These are phyloP conservation scores for Nicotiana attenuata DNA, from an alignment of 257 asterid genomes.

Conservation along the genomic window DNA sequence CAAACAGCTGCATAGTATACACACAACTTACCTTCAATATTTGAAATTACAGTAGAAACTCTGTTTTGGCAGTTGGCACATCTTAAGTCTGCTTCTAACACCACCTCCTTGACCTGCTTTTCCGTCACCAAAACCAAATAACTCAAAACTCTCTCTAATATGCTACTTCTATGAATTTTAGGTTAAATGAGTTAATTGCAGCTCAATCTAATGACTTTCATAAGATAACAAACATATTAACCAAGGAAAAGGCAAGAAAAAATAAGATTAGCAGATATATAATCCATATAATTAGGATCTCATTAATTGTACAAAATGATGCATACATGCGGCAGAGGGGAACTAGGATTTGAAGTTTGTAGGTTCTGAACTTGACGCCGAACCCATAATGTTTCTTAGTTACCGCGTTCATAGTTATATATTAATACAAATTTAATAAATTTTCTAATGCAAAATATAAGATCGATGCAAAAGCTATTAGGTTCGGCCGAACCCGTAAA, in stretches of 20 bases:
- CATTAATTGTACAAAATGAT: not conserved
- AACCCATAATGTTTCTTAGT: too few species aligned
- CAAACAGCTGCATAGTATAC: too few species aligned
- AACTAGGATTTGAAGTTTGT: too few species aligned
- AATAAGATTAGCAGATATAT: not conserved
- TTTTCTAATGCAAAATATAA: too few species aligned
- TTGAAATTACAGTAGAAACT: slow-evolving; percentile 22
- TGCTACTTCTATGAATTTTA: not conserved
- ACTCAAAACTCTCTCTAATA: not conserved
- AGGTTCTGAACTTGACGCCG: too few species aligned
- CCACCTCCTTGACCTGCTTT: slow-evolving; percentile 22
- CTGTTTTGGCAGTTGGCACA: slow-evolving; percentile 29
- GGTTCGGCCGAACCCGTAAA: too few species aligned
- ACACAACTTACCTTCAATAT: slow-evolving; percentile 19
- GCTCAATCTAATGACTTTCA: not conserved
- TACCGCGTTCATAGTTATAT: too few species aligned
- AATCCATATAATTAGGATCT: not conserved
- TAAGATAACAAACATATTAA: not conserved
- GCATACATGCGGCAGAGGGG: too few species aligned
- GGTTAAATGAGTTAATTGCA: not conserved
- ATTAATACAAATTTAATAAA: too few species aligned
- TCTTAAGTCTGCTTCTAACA: slow-evolving; percentile 25
- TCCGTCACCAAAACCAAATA: not conserved
- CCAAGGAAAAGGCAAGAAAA: not conserved
- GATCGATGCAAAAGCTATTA: too few species aligned